Evolutionary conservation across 2,329 filamentous ascomycete species (phyloP), one percentile per base, ranked within the genome.

Genomic region (Aspergillus pseudoglaucus): DNA sequence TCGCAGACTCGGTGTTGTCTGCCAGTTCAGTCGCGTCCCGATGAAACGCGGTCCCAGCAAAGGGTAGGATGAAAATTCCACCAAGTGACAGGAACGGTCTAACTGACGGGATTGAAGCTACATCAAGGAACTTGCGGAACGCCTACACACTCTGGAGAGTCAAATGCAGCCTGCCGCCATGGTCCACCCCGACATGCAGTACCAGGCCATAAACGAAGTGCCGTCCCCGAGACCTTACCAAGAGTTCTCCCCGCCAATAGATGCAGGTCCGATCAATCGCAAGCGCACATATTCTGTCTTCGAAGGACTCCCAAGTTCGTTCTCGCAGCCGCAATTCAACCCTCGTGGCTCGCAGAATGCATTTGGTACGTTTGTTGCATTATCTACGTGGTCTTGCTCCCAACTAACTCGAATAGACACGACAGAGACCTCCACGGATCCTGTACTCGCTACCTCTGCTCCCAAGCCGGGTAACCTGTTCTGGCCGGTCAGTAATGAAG

Each of bases 31-130:
- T 66, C 81, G 90, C 44, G 84, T 93, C 46, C 89, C 88, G 1
- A 88, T 93, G 76, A 95, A 93, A 68, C 79, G 88, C 51, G 89
- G 90, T 1, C 89, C 90, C 2, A 93, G 86, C 63, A 95, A 95
- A 78, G 90, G 90, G 78, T 88, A 77, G 59, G 55, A 53, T 23
- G 9, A 46, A 47, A 39, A 38, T 41, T 14, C 18, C 27, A n/a
- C 25, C 23, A 27, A 8, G 12, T 7, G 12, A 22, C 8, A 42
- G 15, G 47, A 42, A 50, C 47, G 42, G 50, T 40, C 38, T 25
- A 18, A 50, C 59, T 64, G 41, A 64, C 53, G 42, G 15, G 42
- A 41, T 50, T 23, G 45, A 59, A 88, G 84, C 14, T 95, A 95
- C 59, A 95, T 95, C 65, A 95, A 94, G 64, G 89, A 95, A 66